phyloP scores from a whole-genome alignment of 257 asterid genomes.

The Verbascum thapsus region DNA sequence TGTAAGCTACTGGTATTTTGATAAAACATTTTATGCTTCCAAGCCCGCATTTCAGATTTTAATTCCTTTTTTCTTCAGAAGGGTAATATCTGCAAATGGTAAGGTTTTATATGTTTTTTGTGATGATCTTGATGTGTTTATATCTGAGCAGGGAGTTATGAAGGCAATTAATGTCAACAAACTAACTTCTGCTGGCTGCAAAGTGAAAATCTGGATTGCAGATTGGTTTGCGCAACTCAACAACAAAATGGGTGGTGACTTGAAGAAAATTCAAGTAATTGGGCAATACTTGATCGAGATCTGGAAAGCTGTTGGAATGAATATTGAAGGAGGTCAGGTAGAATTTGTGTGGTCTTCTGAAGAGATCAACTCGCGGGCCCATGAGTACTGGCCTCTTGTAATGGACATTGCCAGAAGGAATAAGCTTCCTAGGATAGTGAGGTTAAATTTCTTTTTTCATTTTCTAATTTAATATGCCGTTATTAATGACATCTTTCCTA shows the following conservation, averaged over 20 bases:
- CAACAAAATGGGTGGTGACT: constrained; percentile 91
- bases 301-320: constrained; percentile 93
- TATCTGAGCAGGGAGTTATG: constrained; percentile 73
- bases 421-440: constrained; percentile 69
- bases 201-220: constrained; percentile 89
- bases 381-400: constrained; percentile 91
- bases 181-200: constrained; percentile 83
- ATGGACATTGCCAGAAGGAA: constrained; percentile 83
- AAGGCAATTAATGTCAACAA: constrained; percentile 87
- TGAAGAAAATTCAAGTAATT: constrained; percentile 70
- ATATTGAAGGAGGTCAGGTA: constrained; percentile 70
- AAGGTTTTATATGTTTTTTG: constrained; percentile 11
- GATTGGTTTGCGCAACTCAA: constrained; percentile 94
- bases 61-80: neutral
- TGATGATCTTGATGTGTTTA: constrained; percentile 5
- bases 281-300: constrained; percentile 86
- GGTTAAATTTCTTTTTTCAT: constrained; percentile 38
- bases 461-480: neutral
- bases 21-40: neutral
- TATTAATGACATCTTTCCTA: constrained; percentile 12
- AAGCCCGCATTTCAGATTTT: neutral
- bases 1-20: neutral
- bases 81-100: neutral
- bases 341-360: constrained; percentile 93
- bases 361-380: constrained; percentile 73